Evolutionary conservation across 257 asterid species (phyloP), one percentile per base, ranked within the genome.

Genomic region (Prunella vulgaris): DNA sequence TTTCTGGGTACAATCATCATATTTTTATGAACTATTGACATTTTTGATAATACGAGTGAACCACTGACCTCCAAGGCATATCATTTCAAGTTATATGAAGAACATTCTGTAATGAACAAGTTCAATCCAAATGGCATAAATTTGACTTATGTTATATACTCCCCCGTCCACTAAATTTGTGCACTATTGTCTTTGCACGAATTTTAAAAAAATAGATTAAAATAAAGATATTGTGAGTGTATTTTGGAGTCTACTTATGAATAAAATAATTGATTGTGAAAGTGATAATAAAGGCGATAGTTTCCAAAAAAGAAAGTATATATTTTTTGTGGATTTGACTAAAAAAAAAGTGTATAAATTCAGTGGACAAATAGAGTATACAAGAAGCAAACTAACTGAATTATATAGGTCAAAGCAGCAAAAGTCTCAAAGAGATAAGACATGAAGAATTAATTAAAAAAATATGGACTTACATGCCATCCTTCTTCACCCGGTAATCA

Each of bases 401-500:
- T 42, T n/a, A 61, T 21, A 37, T 9, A 30, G 66, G 40, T 22
- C 49, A 64, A 56, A 64, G 53, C 17, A 42, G 66, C 7, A 46
- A 49, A 49, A 70, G 12, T 40, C 28, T 54, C 22, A 42, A 37
- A 49, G 62, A 37, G 27, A 33, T 65, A 18, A 58, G 7, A 76
- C 3, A 25, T 15, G 61, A 42, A 58, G 12, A 64, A 15, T 12
- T 5, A 54, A 61, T 37, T 72, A 38, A 0, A 24, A 32, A 54
- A 72, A 18, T 3, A 30, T 48, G 56, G 32, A 71, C 94, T 83
- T 74, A 88, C 97, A 33, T 64, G 71, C 73, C 81, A 54, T 83
- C 93, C 81, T 85, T 87, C 76, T 71, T 81, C 75, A 76, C 68
- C 71, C 78, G 83, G 77, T 79, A 80, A 18, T 82, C 88, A 56